These are phyloP conservation scores for Hydnum rufescens DNA, from an alignment of 768 basidiomycete species.

Conservation along the genomic window DNA sequence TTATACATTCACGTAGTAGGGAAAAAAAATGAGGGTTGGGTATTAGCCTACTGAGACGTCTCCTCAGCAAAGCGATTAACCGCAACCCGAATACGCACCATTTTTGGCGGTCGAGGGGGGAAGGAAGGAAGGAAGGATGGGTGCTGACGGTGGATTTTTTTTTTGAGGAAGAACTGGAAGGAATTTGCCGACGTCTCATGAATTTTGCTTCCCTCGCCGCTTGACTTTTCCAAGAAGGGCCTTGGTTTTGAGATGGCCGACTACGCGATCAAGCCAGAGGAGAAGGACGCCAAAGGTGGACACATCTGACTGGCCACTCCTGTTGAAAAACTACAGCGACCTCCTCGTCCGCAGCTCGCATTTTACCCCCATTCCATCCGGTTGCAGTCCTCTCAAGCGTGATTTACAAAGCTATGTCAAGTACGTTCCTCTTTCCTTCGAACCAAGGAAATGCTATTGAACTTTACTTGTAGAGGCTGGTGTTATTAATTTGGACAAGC, in stretches of 20 bases:
- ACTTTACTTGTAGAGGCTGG: conserved; percentile 52
- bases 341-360: conserved; percentile 84
- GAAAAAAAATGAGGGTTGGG: conserved; percentile 20
- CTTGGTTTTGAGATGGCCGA: conserved; percentile 52
- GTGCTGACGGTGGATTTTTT: conserved; percentile 1
- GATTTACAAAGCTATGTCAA: conserved; percentile 85
- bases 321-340: conserved; percentile 98
- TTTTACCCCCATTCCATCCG: conserved; percentile 92
- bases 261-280: conserved; percentile 65
- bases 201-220: conserved; percentile 45
- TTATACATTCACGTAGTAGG: conserved; percentile 15
- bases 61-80: conserved; percentile 61
- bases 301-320: conserved; percentile 92
- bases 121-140: neutral
- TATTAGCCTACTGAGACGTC: conserved; percentile 79
- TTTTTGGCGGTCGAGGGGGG: conserved; percentile 22
- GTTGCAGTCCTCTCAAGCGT: conserved; percentile 86
- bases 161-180: neutral
- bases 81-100: conserved; percentile 45
- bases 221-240: too few species aligned
- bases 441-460: neutral
- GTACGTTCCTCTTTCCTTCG: conserved; percentile 21
- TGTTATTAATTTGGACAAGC: conserved; percentile 98
- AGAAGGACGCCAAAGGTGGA: conserved; percentile 54
- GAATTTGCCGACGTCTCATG: neutral